Evolutionary conservation across 2,329 filamentous ascomycete species (phyloP).

Genomic region (Neophaeococcomyces mojaviensis): DNA sequence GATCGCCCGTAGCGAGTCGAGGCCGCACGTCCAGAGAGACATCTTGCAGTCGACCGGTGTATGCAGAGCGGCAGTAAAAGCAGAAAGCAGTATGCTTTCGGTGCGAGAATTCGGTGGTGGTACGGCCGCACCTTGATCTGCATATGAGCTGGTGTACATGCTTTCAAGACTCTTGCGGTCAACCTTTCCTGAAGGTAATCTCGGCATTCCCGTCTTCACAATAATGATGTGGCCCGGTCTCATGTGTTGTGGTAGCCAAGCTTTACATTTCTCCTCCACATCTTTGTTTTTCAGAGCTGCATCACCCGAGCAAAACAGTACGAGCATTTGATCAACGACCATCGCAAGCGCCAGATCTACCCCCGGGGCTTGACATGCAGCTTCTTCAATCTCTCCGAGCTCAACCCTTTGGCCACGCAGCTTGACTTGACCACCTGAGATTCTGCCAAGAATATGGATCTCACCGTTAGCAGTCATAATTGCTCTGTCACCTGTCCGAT

Average conservation of each 20-base stretch:
- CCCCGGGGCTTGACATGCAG: constrained; percentile 51
- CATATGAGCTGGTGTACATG: constrained; percentile 38
- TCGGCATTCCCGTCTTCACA: constrained; percentile 58
- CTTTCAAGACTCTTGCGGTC: constrained; percentile 59
- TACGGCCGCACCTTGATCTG: constrained; percentile 5
- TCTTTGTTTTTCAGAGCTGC: constrained; percentile 31
- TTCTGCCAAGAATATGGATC: constrained; percentile 76
- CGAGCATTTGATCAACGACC: constrained; percentile 60
- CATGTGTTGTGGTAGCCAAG: constrained; percentile 80
- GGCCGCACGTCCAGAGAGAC: constrained; percentile 47
- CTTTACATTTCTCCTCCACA: constrained; percentile 55
- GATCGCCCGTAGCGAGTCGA: constrained; percentile 62
- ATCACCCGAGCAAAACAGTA: constrained; percentile 63
- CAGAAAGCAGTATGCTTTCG: constrained; percentile 31
- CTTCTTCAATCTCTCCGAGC: constrained; percentile 70
- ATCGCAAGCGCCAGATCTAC: constrained; percentile 61
- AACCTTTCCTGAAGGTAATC: constrained; percentile 75
- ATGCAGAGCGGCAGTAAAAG: constrained; percentile 38
- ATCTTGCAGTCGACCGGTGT: constrained; percentile 31
- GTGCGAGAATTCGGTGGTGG: constrained; percentile 8
- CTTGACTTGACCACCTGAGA: constrained; percentile 76
- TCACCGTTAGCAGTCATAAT: constrained; percentile 58
- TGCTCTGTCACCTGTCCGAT: constrained; percentile 80
- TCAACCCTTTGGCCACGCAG: constrained; percentile 76
- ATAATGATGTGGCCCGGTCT: constrained; percentile 63